These are phyloP conservation scores for Angophora floribunda DNA, from an alignment of 345 rosid genomes.

Conservation along the genomic window DNA sequence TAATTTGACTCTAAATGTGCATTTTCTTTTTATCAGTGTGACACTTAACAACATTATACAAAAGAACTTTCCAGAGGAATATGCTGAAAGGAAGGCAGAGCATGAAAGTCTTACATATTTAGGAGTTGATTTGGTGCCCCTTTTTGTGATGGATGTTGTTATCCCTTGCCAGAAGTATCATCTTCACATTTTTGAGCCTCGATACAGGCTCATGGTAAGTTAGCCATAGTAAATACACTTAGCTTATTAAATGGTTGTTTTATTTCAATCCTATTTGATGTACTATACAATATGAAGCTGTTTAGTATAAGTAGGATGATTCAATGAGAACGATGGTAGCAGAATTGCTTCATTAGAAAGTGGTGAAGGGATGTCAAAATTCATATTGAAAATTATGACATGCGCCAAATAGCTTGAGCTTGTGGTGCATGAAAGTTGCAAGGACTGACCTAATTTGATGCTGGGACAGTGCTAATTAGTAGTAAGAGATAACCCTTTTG, in stretches of 20 bases:
- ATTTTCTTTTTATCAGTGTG: constrained; percentile 39
- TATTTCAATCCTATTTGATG: neutral
- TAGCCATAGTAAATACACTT: neutral
- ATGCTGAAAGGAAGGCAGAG: constrained; percentile 86
- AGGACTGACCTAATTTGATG: neutral
- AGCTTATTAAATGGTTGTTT: neutral
- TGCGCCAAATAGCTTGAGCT: neutral
- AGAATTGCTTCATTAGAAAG: neutral
- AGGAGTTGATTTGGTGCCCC: constrained; percentile 83
- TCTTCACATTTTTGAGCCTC: constrained; percentile 89
- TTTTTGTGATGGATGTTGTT: constrained; percentile 87
- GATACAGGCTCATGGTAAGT: constrained; percentile 91
- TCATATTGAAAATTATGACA: neutral
- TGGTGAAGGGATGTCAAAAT: neutral
- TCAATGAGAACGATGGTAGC: neutral
- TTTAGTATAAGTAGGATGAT: neutral
- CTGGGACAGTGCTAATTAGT: neutral
- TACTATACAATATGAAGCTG: neutral
- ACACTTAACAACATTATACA: constrained; percentile 81
- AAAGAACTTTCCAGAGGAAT: constrained; percentile 81
- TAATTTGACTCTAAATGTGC: constrained; percentile 5
- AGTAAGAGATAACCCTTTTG: neutral
- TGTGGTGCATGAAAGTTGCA: neutral
- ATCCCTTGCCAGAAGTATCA: constrained; percentile 87
- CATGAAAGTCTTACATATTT: constrained; percentile 58